Percentiles rank a stretch among this genome's conserved stretches.
Conservation (phyloP, 805 yeast genomes). For the Ogataea kodamae region DNA sequence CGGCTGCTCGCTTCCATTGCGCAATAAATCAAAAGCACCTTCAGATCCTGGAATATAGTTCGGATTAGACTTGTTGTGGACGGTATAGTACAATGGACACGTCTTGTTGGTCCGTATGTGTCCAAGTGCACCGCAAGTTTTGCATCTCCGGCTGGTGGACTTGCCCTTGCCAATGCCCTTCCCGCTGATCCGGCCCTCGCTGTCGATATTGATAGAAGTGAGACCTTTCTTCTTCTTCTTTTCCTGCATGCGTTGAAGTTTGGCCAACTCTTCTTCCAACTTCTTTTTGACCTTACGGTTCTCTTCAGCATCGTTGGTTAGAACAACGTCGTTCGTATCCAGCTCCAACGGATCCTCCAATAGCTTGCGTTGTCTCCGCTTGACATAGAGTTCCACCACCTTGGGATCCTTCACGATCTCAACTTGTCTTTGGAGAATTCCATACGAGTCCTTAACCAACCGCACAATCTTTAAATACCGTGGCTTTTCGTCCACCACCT, state of each 20-base stretch:
- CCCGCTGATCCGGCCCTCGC: conserved; percentile 46
- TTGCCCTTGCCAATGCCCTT: conserved; percentile 72
- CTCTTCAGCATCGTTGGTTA: conserved; percentile 81
- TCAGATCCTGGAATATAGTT: conserved; percentile 34
- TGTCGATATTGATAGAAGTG: conserved; percentile 34
- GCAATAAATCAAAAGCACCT: conserved; percentile 22
- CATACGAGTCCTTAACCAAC: conserved; percentile 78
- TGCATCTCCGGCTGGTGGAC: conserved; percentile 77
- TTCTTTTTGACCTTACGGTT: conserved; percentile 73
- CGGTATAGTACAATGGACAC: conserved; percentile 77
- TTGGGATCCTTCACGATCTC: conserved; percentile 82
- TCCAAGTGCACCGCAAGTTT: conserved; percentile 93
- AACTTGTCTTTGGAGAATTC: conserved; percentile 75
- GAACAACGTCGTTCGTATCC: conserved; percentile 66
- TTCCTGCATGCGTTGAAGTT: conserved; percentile 72
- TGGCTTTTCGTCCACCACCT: conserved; percentile 30
- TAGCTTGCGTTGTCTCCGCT: conserved; percentile 41
- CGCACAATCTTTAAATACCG: conserved; percentile 61
- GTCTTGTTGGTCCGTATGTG: conserved; percentile 89
- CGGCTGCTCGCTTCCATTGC: conserved; percentile 7
- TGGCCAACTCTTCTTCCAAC: conserved; percentile 79
- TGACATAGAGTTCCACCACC: conserved; percentile 79
- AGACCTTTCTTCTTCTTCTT: conserved; percentile 35
- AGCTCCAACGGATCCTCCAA: conserved; percentile 44
- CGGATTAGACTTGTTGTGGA: conserved; percentile 35